Evolutionary conservation across 2,329 filamentous ascomycete species (phyloP), one percentile per base, ranked within the genome.

Genomic region (Simplicillium aogashimaense): DNA sequence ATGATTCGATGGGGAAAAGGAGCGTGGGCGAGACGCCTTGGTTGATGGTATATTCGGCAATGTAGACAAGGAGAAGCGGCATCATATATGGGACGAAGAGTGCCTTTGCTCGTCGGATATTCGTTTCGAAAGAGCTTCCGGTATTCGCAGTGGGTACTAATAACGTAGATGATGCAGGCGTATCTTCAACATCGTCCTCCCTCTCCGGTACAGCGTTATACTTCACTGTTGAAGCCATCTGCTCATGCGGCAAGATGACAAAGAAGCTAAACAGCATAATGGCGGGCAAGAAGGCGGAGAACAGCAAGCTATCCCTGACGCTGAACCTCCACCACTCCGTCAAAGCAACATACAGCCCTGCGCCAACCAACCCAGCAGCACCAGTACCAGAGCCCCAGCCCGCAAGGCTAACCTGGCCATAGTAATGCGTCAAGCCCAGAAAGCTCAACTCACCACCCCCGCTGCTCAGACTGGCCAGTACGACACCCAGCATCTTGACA

Each of bases 11-110:
- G 0, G 89, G 87, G 56, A 95, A 98, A 4, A 98, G 74, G 0
- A 97, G 69, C 0, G 88, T 95, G 1, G 92, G 90, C 0, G 87
- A 72, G 1, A 97, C 87, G 29, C 89, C 90, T 65, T 95, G 89
- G 64, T 97, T 97, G 61, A 97, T 95, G 41, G 86, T 94, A 59
- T 98, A 98, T 66, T 98, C 92, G 42, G 89, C 87, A 29, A 97
- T 76, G 58, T 95, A 98, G 25, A 98, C 92, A 13, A 97, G 66
- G 29, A 97, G 71, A 12, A 98, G 72, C 0, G 92, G 92, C 3
- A 94, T 70, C 88, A 98, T 97, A 59, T 81, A 82, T 0, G 78
- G 78, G 35, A 94, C 66, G 54, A 95, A 82, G 2, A 97, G 69
- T 1, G 72, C 69, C 45, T 66, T 72, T 0, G 83, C 77, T 4